These are phyloP conservation scores for Trametes sanguinea DNA, from an alignment of 768 basidiomycete species.

Conservation along the genomic window DNA sequence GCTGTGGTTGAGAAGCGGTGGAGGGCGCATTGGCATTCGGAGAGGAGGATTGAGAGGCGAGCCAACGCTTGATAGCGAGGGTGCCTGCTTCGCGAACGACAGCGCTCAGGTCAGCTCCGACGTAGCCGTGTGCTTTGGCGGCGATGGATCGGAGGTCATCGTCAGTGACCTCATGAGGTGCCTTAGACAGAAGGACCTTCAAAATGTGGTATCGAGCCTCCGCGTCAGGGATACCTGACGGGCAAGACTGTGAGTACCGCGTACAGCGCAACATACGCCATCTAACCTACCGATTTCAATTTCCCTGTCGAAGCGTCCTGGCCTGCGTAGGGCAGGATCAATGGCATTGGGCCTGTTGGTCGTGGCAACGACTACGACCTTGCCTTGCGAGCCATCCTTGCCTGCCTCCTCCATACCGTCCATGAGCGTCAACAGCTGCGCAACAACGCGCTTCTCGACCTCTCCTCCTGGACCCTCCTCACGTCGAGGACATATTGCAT, in stretches of 20 bases:
- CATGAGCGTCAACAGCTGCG: conserved; percentile 90
- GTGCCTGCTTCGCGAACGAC: conserved; percentile 94
- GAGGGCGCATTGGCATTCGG: conserved; percentile 16
- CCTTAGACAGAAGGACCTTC: conserved; percentile 76
- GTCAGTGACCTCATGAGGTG: conserved; percentile 69
- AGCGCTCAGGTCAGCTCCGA: conserved; percentile 93
- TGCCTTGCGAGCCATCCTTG: conserved; percentile 43
- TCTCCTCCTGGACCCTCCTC: conserved; percentile 92
- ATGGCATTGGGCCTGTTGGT: conserved; percentile 96
- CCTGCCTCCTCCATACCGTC: conserved; percentile 76
- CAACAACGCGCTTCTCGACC: conserved; percentile 95
- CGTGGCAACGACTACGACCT: conserved; percentile 94
- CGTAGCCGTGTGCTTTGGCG: conserved; percentile 88
- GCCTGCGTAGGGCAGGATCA: conserved; percentile 87
- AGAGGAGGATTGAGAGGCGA: conserved; percentile 36
- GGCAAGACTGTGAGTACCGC: neutral
- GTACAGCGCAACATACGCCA: neutral
- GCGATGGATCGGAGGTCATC: conserved; percentile 69
- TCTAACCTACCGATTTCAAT: conserved; percentile 80
- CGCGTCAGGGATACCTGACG: conserved; percentile 82
- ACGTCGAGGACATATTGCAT: conserved; percentile 87
- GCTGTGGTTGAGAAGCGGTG: conserved; percentile 23
- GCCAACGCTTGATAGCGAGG: conserved; percentile 83
- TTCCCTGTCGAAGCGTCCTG: conserved; percentile 92
- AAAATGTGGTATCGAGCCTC: conserved; percentile 85